phyloP scores from a whole-genome alignment of 2,329 filamentous ascomycete species.

The Stagonosporopsis tanaceti region DNA sequence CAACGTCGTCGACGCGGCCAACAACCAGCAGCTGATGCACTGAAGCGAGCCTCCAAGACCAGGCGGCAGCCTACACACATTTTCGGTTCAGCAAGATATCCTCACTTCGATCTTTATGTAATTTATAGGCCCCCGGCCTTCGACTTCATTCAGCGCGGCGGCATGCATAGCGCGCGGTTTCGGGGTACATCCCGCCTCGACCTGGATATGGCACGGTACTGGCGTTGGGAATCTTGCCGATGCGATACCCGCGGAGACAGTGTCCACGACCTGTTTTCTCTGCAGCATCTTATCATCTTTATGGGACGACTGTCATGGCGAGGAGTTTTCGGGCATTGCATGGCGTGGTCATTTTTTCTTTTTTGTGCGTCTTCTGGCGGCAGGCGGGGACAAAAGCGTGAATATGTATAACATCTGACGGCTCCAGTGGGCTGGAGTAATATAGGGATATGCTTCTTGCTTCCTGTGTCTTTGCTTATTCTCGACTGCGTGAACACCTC shows the following conservation, averaged over 20 bases:
- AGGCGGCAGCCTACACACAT: not conserved
- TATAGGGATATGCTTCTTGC: constrained; percentile 13
- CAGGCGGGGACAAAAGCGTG: constrained; percentile 29
- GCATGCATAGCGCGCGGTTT: constrained; percentile 24
- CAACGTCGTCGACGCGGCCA: constrained; percentile 69
- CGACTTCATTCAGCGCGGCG: constrained; percentile 33
- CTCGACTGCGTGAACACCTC: too few relatives aligned
- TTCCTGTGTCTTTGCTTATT: not conserved
- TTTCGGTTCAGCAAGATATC: constrained; percentile 12
- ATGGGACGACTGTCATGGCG: constrained; percentile 35
- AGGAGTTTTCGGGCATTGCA: constrained; percentile 43
- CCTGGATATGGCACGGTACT: constrained; percentile 33
- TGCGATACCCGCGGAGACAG: constrained; percentile 41
- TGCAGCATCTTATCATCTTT: constrained; percentile 36
- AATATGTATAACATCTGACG: constrained; percentile 36
- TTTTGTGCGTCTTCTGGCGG: constrained; percentile 21
- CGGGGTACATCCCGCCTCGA: constrained; percentile 28
- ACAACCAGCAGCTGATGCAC: constrained; percentile 50
- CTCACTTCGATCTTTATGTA: constrained; percentile 29
- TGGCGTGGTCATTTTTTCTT: constrained; percentile 18
- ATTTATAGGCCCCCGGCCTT: constrained; percentile 34
- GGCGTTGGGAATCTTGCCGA: constrained; percentile 38
- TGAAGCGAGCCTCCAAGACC: constrained; percentile 12
- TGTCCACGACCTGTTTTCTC: constrained; percentile 28
- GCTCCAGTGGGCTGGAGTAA: constrained; percentile 14